These are phyloP conservation scores for Capronia coronata DNA, from an alignment of 2,329 filamentous ascomycete species.

Conservation along the genomic window DNA sequence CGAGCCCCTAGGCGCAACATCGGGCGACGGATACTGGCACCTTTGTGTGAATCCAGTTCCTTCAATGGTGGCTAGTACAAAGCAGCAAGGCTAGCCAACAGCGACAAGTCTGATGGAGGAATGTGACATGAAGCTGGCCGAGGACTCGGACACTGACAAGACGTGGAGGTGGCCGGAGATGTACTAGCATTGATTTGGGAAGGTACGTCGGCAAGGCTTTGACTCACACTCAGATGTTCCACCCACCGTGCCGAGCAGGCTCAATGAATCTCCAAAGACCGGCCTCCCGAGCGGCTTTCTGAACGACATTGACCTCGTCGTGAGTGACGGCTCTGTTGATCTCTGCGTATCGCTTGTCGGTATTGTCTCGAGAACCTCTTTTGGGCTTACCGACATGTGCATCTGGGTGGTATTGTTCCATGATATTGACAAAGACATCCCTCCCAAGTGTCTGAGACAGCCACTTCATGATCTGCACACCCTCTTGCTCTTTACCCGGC, in stretches of 20 bases:
- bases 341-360: conserved; percentile 61
- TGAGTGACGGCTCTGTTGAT: conserved; percentile 66
- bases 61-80: not conserved
- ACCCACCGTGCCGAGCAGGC: conserved; percentile 50
- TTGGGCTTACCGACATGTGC: conserved; percentile 71
- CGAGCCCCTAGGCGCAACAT: not conserved
- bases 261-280: conserved; percentile 78
- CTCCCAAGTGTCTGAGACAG: conserved; percentile 64
- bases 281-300: conserved; percentile 60
- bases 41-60: not conserved
- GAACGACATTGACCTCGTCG: conserved; percentile 60
- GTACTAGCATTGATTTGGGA: not conserved
- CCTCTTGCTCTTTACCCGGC: conserved; percentile 71
- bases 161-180: not conserved
- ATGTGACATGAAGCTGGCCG: not conserved
- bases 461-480: conserved; percentile 67
- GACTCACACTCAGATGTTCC: conserved; percentile 37
- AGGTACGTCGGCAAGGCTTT: not conserved
- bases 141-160: no score
- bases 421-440: conserved; percentile 76
- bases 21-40: not conserved
- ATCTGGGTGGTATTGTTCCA: conserved; percentile 80
- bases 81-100: not conserved
- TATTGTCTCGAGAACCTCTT: conserved; percentile 33
- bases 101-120: not conserved